Conservation (phyloP, 768 basidiomycete genomes). For the Russula dissimulans region DNA sequence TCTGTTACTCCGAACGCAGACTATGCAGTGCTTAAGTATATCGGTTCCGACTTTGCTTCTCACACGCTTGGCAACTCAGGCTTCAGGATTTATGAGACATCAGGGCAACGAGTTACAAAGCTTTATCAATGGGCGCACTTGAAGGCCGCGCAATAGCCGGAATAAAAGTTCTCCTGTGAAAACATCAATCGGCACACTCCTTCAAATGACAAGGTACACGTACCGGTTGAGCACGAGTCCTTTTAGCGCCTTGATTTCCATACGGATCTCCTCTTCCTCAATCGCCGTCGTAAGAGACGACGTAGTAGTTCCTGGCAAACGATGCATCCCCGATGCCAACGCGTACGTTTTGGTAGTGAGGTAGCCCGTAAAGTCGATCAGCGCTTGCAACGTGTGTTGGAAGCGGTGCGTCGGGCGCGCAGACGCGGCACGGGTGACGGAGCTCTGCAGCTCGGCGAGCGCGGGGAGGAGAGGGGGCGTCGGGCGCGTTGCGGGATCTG, state of each 20-base stretch:
- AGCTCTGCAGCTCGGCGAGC: constrained; percentile 17
- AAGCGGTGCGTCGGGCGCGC: constrained; percentile 28
- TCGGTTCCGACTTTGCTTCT: no score
- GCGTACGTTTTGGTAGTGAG: constrained; percentile 66
- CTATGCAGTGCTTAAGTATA: no score
- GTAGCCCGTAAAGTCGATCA: constrained; percentile 71
- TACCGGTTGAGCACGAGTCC: constrained; percentile 70
- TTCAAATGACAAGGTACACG: constrained; percentile 19
- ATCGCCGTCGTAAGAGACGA: constrained; percentile 19
- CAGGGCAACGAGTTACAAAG: neutral
- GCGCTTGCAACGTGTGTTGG: constrained; percentile 55
- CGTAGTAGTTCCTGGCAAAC: constrained; percentile 18
- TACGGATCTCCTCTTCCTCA: constrained; percentile 59
- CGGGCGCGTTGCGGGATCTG: constrained; percentile 22
- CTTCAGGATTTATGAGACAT: no score
- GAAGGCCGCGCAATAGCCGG: constrained; percentile 9
- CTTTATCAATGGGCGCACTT: constrained; percentile 3
- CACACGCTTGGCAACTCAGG: no score
- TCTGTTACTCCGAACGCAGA: no score
- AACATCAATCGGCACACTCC: neutral
- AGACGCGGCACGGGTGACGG: constrained; percentile 4
- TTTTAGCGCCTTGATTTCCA: constrained; percentile 70
- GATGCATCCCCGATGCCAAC: constrained; percentile 23
- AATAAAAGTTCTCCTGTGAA: constrained; percentile 16
- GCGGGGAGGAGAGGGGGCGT: constrained; percentile 21